These are phyloP conservation scores for Zoysia japonica DNA, from an alignment of 176 grass and related monocot genomes.

Conservation along the genomic window DNA sequence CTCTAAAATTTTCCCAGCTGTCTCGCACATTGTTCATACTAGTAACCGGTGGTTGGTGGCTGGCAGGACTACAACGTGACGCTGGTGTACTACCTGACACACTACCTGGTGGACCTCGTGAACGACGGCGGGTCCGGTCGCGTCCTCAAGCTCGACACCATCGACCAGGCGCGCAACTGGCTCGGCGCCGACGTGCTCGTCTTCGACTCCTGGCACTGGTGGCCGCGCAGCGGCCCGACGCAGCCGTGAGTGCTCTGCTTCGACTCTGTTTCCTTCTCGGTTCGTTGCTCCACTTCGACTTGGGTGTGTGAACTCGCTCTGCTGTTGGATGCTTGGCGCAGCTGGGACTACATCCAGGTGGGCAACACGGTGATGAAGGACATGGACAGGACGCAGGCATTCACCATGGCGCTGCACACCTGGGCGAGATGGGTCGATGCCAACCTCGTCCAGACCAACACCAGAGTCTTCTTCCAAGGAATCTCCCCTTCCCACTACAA, in stretches of 20 bases:
- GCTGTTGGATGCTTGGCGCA: not conserved
- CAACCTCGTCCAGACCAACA: constrained; percentile 42
- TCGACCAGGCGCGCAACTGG: constrained; percentile 51
- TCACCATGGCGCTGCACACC: constrained; percentile 63
- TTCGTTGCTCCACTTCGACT: no score
- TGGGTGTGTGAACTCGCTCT: not conserved
- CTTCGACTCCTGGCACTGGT: constrained; percentile 98
- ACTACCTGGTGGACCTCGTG: constrained; percentile 83
- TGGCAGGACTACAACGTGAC: constrained; percentile 75
- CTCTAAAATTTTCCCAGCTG: no score
- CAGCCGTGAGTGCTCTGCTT: constrained; percentile 42
- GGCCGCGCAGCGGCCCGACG: constrained; percentile 57
- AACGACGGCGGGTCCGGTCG: constrained; percentile 43
- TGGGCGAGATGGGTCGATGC: constrained; percentile 76
- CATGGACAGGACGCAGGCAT: constrained; percentile 77
- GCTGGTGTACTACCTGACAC: constrained; percentile 72
- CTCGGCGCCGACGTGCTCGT: constrained; percentile 68
- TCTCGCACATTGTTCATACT: no score
- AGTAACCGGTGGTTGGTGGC: no score
- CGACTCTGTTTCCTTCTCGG: no score
- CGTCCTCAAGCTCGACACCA: constrained; percentile 69
- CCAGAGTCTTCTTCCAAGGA: constrained; percentile 79
- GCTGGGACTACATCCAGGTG: constrained; percentile 83
- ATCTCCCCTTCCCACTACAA: constrained; percentile 75
- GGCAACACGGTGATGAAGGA: constrained; percentile 44